A percentile compares a stretch with the other conserved stretches of the same genome.
Evolutionary conservation across 805 yeast species (phyloP).

Genomic region (Metschnikowia continentalis): DNA sequence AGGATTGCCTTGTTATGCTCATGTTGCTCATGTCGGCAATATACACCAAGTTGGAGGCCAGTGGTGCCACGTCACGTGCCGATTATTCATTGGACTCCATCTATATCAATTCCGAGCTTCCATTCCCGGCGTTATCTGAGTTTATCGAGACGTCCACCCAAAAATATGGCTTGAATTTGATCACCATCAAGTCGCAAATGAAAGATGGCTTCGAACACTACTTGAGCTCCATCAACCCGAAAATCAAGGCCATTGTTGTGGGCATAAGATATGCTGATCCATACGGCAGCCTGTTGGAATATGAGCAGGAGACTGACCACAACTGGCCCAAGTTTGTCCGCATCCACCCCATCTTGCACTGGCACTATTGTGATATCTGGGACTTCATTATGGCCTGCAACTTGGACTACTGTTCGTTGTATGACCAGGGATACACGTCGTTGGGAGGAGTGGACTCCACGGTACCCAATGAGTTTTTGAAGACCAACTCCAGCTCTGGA

Average conservation of each 20-base stretch:
- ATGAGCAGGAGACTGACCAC: conserved; percentile 74
- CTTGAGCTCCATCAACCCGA: conserved; percentile 43
- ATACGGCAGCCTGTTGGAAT: conserved; percentile 54
- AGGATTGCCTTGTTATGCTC: conserved; percentile 90
- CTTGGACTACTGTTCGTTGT: conserved; percentile 70
- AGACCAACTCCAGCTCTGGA: conserved; percentile 6
- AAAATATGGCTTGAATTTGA: conserved; percentile 51
- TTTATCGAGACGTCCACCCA: conserved; percentile 57
- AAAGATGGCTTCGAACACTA: conserved; percentile 68
- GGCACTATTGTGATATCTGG: conserved; percentile 88
- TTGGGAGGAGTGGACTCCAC: conserved; percentile 79
- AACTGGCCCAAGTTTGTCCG: conserved; percentile 89
- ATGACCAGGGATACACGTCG: conserved; percentile 84
- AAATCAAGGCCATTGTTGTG: conserved; percentile 71
- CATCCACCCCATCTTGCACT: conserved; percentile 82
- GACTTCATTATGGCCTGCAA: conserved; percentile 57
- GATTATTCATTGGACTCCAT: conserved; percentile 51
- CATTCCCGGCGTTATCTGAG: conserved; percentile 64
- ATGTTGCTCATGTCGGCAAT: conserved; percentile 62
- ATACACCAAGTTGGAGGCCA: conserved; percentile 21
- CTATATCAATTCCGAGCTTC: conserved; percentile 68
- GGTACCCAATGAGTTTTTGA: conserved; percentile 58
- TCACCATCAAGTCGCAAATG: conserved; percentile 46
- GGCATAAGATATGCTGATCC: conserved; percentile 92
- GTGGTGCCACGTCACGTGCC: conserved; percentile 1